phyloP scores from a whole-genome alignment of 2,329 filamentous ascomycete genomes.

The Diaporthe helianthi region DNA sequence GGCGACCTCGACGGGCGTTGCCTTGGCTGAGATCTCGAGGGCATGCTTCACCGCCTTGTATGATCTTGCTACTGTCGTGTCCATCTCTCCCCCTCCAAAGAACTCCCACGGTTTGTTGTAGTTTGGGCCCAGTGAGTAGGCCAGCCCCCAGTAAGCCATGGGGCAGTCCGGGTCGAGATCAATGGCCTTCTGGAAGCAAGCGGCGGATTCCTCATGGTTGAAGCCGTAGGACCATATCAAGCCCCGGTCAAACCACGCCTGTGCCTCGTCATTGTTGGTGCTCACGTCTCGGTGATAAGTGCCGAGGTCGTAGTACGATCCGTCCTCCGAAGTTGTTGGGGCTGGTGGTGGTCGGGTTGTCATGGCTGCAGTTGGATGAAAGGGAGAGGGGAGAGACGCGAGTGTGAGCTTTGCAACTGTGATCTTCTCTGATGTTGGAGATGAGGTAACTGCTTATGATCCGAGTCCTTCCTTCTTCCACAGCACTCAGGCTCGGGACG shows the following conservation, averaged over 20 bases:
- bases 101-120: constrained; percentile 79
- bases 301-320: constrained; percentile 69
- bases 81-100: constrained; percentile 69
- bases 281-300: constrained; percentile 61
- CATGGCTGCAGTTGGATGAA: neutral
- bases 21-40: constrained; percentile 38
- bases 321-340: constrained; percentile 32
- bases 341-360: constrained; percentile 17
- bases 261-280: constrained; percentile 57
- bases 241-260: constrained; percentile 75
- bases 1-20: constrained; percentile 62
- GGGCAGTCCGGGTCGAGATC: constrained; percentile 59
- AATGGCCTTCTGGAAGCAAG: constrained; percentile 69
- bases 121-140: constrained; percentile 77
- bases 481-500: neutral
- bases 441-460: neutral
- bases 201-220: constrained; percentile 75
- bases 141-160: constrained; percentile 74
- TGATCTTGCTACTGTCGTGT: constrained; percentile 51
- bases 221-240: constrained; percentile 79
- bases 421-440: neutral
- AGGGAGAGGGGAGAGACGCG: neutral
- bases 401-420: neutral
- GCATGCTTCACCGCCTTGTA: constrained; percentile 44
- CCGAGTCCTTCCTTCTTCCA: neutral